Evolutionary conservation across 2,329 filamentous ascomycete species (phyloP).

Genomic region (Pseudogymnoascus sp.): DNA sequence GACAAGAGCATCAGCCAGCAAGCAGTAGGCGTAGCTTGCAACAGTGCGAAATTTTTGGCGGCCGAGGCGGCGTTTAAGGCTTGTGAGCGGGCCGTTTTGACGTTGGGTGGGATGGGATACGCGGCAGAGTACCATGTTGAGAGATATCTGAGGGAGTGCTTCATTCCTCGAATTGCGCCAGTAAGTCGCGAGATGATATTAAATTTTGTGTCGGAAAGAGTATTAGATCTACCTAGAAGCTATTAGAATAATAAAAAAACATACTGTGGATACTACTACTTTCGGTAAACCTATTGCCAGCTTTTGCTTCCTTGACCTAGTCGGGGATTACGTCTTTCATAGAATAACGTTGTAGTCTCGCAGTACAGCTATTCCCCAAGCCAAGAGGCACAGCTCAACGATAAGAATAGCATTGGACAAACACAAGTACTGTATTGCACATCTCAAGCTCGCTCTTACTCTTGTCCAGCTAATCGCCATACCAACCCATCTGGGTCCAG

Average conservation of each 20-base stretch:
- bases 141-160: slow-evolving; percentile 56
- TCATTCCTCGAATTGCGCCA: slow-evolving; percentile 59
- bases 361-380: background rate
- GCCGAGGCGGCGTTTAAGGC: slow-evolving; percentile 58
- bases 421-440: too few species aligned
- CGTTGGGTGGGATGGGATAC: slow-evolving; percentile 60
- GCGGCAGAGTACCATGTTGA: slow-evolving; percentile 60
- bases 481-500: too few species aligned
- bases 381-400: background rate
- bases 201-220: slow-evolving; percentile 66
- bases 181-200: slow-evolving; percentile 68
- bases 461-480: too few species aligned
- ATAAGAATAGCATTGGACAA: too few species aligned
- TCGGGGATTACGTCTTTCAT: background rate
- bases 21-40: slow-evolving; percentile 56
- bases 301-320: background rate
- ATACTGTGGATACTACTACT: background rate
- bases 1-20: slow-evolving; percentile 47
- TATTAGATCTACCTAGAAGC: slow-evolving; percentile 58
- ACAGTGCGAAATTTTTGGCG: slow-evolving; percentile 66
- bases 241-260: slow-evolving; percentile 41
- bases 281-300: background rate
- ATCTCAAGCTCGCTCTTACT: too few species aligned
- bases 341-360: background rate
- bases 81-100: slow-evolving; percentile 54